Conservation (phyloP, 257 asterid genomes). For the Scutellaria barbata region DNA sequence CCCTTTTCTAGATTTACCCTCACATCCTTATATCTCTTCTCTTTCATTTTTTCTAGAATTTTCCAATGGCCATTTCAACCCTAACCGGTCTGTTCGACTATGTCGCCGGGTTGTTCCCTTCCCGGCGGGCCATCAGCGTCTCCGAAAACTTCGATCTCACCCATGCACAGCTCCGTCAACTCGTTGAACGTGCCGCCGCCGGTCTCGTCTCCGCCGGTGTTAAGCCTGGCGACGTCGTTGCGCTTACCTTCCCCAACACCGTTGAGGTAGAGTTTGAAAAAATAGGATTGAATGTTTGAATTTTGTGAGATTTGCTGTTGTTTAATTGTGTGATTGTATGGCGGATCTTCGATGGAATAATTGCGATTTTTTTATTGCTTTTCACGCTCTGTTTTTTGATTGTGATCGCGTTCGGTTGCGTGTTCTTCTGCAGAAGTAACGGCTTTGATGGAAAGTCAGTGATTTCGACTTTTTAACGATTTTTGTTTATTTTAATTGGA, state of each 20-base stretch:
- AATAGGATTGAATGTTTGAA: not conserved
- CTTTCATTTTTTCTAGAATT: not conserved
- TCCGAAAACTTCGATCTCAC: slow-evolving; percentile 75
- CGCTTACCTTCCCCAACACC: slow-evolving; percentile 91
- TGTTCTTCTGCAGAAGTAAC: slow-evolving; percentile 13
- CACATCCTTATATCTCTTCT: not conserved
- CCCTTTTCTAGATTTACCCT: no score
- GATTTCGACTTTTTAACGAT: not conserved
- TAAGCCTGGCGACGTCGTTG: slow-evolving; percentile 76
- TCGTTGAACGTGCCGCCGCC: slow-evolving; percentile 73
- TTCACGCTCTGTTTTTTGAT: slow-evolving; percentile 30
- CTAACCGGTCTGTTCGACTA: slow-evolving; percentile 65
- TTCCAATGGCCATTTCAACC: slow-evolving; percentile 55
- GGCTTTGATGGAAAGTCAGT: not conserved
- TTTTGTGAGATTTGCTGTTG: not conserved
- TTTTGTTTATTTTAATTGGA: slow-evolving; percentile 10
- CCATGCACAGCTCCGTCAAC: slow-evolving; percentile 58
- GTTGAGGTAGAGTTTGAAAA: slow-evolving; percentile 58
- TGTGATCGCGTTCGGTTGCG: slow-evolving; percentile 9
- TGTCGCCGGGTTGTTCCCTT: slow-evolving; percentile 64
- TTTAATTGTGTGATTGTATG: not conserved
- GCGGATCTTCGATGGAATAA: not conserved
- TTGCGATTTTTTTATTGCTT: slow-evolving; percentile 15
- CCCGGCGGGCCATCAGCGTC: slow-evolving; percentile 67
- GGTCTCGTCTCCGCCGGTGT: slow-evolving; percentile 81